These are phyloP conservation scores for Teratosphaeria zuluensis DNA, from an alignment of 2,329 filamentous ascomycete species.

Conservation along the genomic window DNA sequence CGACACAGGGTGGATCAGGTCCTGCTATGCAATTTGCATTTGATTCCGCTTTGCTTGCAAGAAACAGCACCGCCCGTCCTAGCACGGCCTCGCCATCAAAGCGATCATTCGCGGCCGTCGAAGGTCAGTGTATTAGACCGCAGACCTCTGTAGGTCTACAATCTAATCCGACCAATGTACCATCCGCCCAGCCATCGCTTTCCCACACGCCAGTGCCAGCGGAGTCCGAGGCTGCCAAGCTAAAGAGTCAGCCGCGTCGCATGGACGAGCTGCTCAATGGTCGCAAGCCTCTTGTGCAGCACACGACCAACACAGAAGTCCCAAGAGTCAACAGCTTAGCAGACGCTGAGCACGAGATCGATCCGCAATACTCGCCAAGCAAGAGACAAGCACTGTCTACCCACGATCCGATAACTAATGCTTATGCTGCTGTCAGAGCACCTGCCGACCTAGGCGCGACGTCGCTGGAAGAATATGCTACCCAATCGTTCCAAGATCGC, in stretches of 20 bases:
- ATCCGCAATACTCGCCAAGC: conserved; percentile 3
- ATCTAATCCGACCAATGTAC: background rate
- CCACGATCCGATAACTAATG: conserved; percentile 2
- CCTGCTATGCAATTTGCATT: background rate
- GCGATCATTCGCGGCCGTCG: conserved; percentile 1
- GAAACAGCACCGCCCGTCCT: background rate
- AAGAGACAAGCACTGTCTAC: background rate
- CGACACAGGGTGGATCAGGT: background rate
- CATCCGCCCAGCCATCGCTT: background rate
- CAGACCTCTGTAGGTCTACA: background rate
- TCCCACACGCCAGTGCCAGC: background rate
- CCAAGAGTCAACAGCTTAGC: conserved; percentile 14
- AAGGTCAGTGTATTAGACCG: background rate
- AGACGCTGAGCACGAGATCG: conserved; percentile 20
- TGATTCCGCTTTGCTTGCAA: background rate
- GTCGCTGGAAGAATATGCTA: conserved; percentile 25
- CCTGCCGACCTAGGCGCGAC: background rate
- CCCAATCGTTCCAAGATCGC: conserved; percentile 32
- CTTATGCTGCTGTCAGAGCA: conserved; percentile 2
- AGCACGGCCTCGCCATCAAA: conserved; percentile 9
- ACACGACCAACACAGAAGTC: conserved; percentile 6
- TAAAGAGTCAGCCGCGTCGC: background rate
- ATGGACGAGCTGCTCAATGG: conserved; percentile 11
- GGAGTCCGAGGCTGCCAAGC: background rate
- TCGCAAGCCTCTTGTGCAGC: conserved; percentile 4